A percentile compares a stretch with the other conserved stretches of the same genome.
Conservation (phyloP, 106 monocot genomes). For the Dactylorhiza incarnata region DNA sequence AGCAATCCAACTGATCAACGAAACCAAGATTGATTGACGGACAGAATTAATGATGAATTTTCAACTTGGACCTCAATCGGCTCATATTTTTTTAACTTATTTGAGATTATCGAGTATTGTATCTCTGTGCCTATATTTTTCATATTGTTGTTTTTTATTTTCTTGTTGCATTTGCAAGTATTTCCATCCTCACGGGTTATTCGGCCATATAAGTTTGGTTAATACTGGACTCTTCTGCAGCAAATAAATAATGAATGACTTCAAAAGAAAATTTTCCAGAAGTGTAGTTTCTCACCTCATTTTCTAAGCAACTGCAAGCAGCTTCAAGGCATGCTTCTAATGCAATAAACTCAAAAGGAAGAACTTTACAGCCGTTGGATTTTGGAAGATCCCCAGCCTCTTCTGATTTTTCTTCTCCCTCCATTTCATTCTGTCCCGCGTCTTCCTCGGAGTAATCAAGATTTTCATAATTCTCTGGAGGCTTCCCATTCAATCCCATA, state of each 20-base stretch:
- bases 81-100: no score
- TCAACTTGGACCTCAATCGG: no score
- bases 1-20: no score
- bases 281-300: constrained; percentile 27
- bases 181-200: no score
- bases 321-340: constrained; percentile 64
- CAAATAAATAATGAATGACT: neutral
- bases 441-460: constrained; percentile 1
- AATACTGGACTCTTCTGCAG: neutral
- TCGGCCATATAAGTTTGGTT: neutral
- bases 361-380: constrained; percentile 13
- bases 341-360: constrained; percentile 68
- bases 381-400: neutral
- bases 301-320: constrained; percentile 66
- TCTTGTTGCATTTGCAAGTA: no score
- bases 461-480: neutral
- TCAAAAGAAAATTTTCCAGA: neutral
- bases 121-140: no score
- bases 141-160: no score
- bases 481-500: neutral
- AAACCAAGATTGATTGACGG: no score
- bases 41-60: no score
- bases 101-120: no score
- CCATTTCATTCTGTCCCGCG: neutral
- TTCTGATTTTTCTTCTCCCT: constrained; percentile 7